Conservation (phyloP, 2,329 filamentous ascomycete genomes). For the Alternaria gaisen region DNA sequence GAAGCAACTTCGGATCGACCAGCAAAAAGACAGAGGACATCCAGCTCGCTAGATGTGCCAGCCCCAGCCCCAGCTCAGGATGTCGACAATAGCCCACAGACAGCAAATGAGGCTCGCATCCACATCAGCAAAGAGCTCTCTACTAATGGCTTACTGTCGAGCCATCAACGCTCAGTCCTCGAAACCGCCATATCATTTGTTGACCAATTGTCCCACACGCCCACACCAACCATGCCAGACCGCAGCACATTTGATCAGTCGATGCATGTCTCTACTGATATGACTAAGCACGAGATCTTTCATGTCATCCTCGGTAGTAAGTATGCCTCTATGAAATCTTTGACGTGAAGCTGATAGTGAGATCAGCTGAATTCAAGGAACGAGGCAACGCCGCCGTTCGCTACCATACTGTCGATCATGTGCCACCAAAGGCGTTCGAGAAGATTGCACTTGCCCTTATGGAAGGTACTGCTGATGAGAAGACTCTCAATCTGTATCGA, state of each 20-base stretch:
- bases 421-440: slow-evolving; percentile 42
- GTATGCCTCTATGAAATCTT: neutral
- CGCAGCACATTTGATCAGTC: slow-evolving; percentile 37
- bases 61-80: slow-evolving; percentile 24
- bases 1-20: slow-evolving; percentile 24
- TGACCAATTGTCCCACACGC: slow-evolving; percentile 39
- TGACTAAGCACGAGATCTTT: slow-evolving; percentile 38
- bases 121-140: slow-evolving; percentile 43
- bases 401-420: slow-evolving; percentile 40
- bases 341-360: neutral
- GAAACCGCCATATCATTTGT: slow-evolving; percentile 44
- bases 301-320: slow-evolving; percentile 39
- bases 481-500: slow-evolving; percentile 41
- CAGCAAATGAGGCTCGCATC: slow-evolving; percentile 35
- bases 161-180: slow-evolving; percentile 41
- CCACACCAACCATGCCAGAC: slow-evolving; percentile 32
- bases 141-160: slow-evolving; percentile 34
- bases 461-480: slow-evolving; percentile 40
- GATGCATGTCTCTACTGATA: slow-evolving; percentile 34
- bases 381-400: slow-evolving; percentile 25
- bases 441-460: slow-evolving; percentile 41
- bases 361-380: slow-evolving; percentile 30
- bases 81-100: slow-evolving; percentile 29
- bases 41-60: slow-evolving; percentile 20
- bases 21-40: slow-evolving; percentile 32